Base-by-base conservation (phyloP, 176 grass and related monocot genomes). In the Rhipidocladum racemiflorum region DNA sequence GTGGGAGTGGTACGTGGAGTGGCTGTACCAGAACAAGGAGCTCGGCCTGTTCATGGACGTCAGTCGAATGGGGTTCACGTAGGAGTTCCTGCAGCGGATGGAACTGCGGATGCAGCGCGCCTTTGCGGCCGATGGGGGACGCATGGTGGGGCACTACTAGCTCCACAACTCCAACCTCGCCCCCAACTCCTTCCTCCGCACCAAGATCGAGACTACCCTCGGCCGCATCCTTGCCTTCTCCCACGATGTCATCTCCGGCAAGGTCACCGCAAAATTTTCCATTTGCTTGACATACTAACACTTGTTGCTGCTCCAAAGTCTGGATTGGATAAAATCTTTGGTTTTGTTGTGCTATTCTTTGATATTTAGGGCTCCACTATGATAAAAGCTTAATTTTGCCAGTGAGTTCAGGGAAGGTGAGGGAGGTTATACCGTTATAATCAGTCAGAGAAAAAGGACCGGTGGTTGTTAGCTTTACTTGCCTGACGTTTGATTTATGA, bases 11-110 rank as follows among this genome's bases (percentile, higher is more conserved):
- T 99, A 96, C 67, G 85, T 96, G 7, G 89, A 96, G 68, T 99
- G 97, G 97, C 77, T 99, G 9, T 99, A 99, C 91, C 93, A 96
- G 91, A 93, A 99, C 91, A 99, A 99, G 93, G 91, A 93, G 56
- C 97, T 99, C 8, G 93, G 93, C 32, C 68, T 99, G 75, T 93
- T 93, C 84, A 83, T 99, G 29, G 97, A 99, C 77, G 92, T 99
- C 56, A 99, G 97, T 81, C 87, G 97, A 76, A 99, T 99, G 63
- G 97, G 91, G 15, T 96, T 99, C 88, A 93, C 91, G 0, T 91
- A 90, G 6, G 91, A 99, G 49, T 99, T 99, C 87, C 78, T 99
- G 29, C 76, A 40, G 38, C 46, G 46, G 88, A 95, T 99, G 93
- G 93, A 99, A 80, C 89, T 91, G 21, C 82, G 59, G 70, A 29